Base-by-base conservation (phyloP, 1,284 basidiomycete species). In the Ganoderma sp. region DNA sequence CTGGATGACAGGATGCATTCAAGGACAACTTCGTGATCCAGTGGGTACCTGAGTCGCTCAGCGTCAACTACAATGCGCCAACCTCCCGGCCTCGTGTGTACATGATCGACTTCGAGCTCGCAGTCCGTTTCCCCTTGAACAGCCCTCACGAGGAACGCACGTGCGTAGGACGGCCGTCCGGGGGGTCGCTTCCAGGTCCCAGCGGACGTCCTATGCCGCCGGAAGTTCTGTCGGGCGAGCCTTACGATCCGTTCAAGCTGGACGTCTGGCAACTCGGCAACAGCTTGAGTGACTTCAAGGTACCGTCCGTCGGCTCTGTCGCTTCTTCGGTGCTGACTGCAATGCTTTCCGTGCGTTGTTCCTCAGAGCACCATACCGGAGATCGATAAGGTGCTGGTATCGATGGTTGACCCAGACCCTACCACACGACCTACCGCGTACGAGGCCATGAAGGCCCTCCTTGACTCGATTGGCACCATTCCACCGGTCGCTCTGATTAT, bases 161-260 rank as follows among this genome's bases (percentile, higher is more conserved):
- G 28, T 65, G 60, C 6, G 48, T 64, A 10, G 62, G 57, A 17
- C 12, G 37, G 4, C 69, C 69, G 3, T 14, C 45, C 7, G 61
- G 64, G 17, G 63, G 57, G 5, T 64, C 64, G 2, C 65, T 63
- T 9, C 54, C 60, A 0, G 34, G 22, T 17, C 14, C 28, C 3
- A 56, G 67, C 34, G 65, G 64, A 12, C 72, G 75, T 19, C 73
- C 74, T 2, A 52, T 62, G 10, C 71, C 76, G 0, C 65, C 64
- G 1, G 72, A 73, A 43, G 67, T 76, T 1, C 12, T 34, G 1
- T 64, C 67, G 6, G 76, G 71, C 15, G 37, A 69, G 42, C 69
- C 75, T 0, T 78, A 70, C 14, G 45, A 65, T 25, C 66, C 69
- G 4, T 70, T 59, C 61, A 70, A 70, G 42, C 45, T 67, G 10